A percentile compares a stretch with the other conserved stretches of the same genome.
Evolutionary conservation across 1,284 basidiomycete genomes (phyloP).

Genomic region (Trametes hirsuta): DNA sequence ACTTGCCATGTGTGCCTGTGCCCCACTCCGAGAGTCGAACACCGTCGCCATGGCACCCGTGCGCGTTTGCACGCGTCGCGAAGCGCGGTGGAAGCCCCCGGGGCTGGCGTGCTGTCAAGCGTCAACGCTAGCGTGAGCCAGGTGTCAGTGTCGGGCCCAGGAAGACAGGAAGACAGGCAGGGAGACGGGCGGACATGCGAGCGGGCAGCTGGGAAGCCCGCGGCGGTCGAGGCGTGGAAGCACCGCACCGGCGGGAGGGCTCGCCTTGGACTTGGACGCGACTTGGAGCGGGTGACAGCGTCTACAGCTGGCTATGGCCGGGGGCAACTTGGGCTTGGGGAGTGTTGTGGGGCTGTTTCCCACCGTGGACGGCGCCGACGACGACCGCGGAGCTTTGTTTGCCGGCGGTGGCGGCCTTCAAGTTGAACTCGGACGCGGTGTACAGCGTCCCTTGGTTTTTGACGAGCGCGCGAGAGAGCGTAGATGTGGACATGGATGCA

Average conservation of each 20-base stretch:
- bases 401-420: neutral
- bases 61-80: neutral
- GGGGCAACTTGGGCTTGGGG: no score
- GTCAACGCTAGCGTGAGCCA: neutral
- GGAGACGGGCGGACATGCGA: neutral
- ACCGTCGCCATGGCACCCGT: neutral
- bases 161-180: no score
- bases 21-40: no score
- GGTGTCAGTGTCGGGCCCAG: no score
- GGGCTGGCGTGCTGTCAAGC: neutral
- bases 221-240: conserved; percentile 2
- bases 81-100: neutral
- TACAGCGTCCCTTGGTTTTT: neutral
- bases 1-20: no score
- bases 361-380: neutral
- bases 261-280: no score
- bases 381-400: neutral
- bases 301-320: no score
- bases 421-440: no score
- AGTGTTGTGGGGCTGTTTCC: no score
- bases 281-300: no score
- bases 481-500: no score
- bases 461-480: neutral
- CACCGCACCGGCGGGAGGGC: no score
- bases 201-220: neutral